Evolutionary conservation across 306 rosid genomes (phyloP), one percentile per base, ranked within the genome.

Genomic region (Cicer judaicum): DNA sequence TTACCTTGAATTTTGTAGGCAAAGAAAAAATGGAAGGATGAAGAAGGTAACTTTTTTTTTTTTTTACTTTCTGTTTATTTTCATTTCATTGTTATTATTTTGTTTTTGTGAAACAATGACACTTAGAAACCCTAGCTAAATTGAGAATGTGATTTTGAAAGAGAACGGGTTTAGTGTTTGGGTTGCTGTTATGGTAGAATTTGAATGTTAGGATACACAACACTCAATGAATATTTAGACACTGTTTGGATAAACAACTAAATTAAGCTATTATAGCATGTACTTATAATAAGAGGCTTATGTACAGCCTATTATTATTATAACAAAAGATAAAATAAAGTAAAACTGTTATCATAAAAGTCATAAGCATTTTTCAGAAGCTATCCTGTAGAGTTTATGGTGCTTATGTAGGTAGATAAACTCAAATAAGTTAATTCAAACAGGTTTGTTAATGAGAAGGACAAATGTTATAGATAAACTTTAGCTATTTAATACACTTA

Each of bases 21-120:
- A 56, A 15, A 82, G 81, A 73, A 81, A 83, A 70, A 78, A 91
- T 79, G 98, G 95, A 39, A 88, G 88, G 72, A 91, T 91, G 97
- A 94, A 90, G 84, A 87, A 81, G 96, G 97, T 90, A 73, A 19
- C 10, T 2, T 43, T 2, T 5, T 16, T 6, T 24, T 42, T 43
- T 5, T 16, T 6, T 24, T 42, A 48, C 10, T 43, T 44, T 29
- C 15, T 40, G 1, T 18, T 64, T 59, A 16, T 55, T 50, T 14
- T n/a, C 9, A 50, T 10, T 44, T 44, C n/a, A 10, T 10, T 44
- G 48, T 1, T 10, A 16, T 42, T 2, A 2, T 65, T 10, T 68
- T 21, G 9, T 24, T 16, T 43, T 52, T 5, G 49, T 14, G 10
- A 50, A 38, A 42, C 4, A 36, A 36, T 12, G 41, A 53, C 36